Conservation (phyloP, 148 eudicot species). For the Agrostemma githago region DNA sequence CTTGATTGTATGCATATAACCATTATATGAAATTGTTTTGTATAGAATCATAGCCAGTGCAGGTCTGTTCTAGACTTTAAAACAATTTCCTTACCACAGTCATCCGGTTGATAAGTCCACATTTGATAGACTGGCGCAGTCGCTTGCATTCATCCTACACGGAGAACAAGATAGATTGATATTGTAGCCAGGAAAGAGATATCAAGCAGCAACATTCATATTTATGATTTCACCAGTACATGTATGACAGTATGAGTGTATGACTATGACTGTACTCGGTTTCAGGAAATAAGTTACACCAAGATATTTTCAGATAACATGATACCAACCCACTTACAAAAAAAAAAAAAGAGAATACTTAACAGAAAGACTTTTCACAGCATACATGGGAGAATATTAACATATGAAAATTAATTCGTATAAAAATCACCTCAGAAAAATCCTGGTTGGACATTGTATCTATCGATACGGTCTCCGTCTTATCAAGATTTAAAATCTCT, state of each 20-base stretch:
- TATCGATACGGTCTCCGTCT: slow-evolving; percentile 72
- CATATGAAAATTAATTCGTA: not conserved
- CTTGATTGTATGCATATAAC: not conserved
- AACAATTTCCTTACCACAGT: slow-evolving; percentile 64
- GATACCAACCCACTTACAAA: too few relatives aligned
- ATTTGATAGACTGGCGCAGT: slow-evolving; percentile 92
- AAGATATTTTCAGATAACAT: not conserved
- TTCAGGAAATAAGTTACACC: not conserved
- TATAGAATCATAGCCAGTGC: slow-evolving; percentile 4
- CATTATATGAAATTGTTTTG: not conserved
- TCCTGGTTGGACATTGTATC: slow-evolving; percentile 96
- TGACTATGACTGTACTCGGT: not conserved
- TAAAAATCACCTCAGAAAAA: slow-evolving; percentile 72
- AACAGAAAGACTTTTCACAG: not conserved
- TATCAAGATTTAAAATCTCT: slow-evolving; percentile 87
- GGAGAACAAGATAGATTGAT: slow-evolving; percentile 27
- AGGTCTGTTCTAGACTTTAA: not conserved
- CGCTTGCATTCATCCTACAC: slow-evolving; percentile 96
- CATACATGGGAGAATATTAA: not conserved
- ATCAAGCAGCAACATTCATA: not conserved
- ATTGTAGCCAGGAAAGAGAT: slow-evolving; percentile 10
- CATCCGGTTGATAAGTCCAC: slow-evolving; percentile 75
- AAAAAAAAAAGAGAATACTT: not conserved
- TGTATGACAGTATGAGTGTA: too few relatives aligned
- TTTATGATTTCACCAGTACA: not conserved